Evolutionary conservation across 2,329 filamentous ascomycete species (phyloP).

Genomic region (Bipolaris cookei): DNA sequence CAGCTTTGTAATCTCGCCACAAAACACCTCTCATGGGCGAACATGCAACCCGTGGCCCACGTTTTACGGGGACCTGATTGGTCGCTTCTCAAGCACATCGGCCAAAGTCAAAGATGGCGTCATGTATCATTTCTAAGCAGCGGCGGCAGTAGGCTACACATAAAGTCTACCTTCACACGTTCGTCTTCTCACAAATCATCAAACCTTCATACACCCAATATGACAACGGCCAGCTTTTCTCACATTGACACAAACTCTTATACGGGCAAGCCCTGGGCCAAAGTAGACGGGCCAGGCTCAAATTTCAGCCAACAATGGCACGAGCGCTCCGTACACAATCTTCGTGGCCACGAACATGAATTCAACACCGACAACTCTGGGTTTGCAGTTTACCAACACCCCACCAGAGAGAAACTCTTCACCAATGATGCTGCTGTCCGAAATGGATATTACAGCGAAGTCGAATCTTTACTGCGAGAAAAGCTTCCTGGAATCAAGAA

Average conservation of each 20-base stretch:
- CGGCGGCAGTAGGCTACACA: conserved; percentile 20
- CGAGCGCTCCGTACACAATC: conserved; percentile 59
- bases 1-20: conserved; percentile 3
- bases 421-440: conserved; percentile 63
- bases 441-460: conserved; percentile 65
- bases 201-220: conserved; percentile 43
- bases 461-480: conserved; percentile 63
- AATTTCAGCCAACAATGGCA: conserved; percentile 60
- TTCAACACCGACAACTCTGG: conserved; percentile 65
- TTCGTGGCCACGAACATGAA: conserved; percentile 58
- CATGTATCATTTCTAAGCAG: conserved; percentile 38
- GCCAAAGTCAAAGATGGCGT: conserved; percentile 26
- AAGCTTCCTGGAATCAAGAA: conserved; percentile 64
- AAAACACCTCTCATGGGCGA: background rate
- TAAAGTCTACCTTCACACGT: conserved; percentile 4
- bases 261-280: conserved; percentile 65
- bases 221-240: conserved; percentile 65
- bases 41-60: background rate
- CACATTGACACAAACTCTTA: conserved; percentile 65
- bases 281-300: conserved; percentile 66
- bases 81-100: conserved; percentile 17
- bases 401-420: conserved; percentile 62
- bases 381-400: conserved; percentile 62
- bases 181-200: background rate
- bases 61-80: conserved; percentile 21